A percentile compares a stretch with the other conserved stretches of the same genome.
These are phyloP conservation scores for Venturiaceae sp. DNA, from an alignment of 2,329 filamentous ascomycete species.

Conservation along the genomic window DNA sequence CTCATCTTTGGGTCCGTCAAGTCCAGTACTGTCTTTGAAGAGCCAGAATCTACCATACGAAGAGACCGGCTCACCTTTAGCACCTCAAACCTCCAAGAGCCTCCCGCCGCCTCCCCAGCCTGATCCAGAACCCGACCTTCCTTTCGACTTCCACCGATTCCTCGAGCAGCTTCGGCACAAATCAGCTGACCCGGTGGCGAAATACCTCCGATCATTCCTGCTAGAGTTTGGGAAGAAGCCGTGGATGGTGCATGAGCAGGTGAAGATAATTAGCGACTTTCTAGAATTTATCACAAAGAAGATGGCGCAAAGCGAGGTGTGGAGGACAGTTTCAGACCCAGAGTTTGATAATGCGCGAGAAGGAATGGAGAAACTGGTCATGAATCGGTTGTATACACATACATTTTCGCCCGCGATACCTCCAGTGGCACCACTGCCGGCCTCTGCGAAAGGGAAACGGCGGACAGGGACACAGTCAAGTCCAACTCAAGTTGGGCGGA, in stretches of 20 bases:
- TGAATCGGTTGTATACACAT: conserved; percentile 93
- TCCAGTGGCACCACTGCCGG: conserved; percentile 62
- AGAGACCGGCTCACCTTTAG: conserved; percentile 16
- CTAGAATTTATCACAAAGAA: conserved; percentile 95
- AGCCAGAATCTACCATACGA: conserved; percentile 15
- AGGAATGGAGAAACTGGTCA: conserved; percentile 98
- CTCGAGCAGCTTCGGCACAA: conserved; percentile 91
- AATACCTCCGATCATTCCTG: conserved; percentile 89
- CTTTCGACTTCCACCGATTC: conserved; percentile 96
- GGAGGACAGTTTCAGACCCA: conserved; percentile 88
- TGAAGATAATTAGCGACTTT: conserved; percentile 97
- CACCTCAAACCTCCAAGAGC: conserved; percentile 12
- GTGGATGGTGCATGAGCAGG: conserved; percentile 99
- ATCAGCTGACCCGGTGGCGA: conserved; percentile 94
- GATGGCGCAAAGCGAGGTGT: conserved; percentile 95
- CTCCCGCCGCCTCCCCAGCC: conserved; percentile 41
- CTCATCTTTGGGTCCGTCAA: conserved; percentile 21
- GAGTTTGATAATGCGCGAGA: conserved; percentile 98
- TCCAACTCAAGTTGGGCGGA: conserved; percentile 63
- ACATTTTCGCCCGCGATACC: conserved; percentile 94
- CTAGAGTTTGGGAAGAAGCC: conserved; percentile 94
- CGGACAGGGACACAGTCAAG: conserved; percentile 38
- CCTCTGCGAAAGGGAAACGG: conserved; percentile 50
- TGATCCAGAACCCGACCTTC: conserved; percentile 64
- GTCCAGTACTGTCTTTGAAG: conserved; percentile 19